Evolutionary conservation across 345 rosid species (phyloP).

Genomic region (Sonneratia alba): DNA sequence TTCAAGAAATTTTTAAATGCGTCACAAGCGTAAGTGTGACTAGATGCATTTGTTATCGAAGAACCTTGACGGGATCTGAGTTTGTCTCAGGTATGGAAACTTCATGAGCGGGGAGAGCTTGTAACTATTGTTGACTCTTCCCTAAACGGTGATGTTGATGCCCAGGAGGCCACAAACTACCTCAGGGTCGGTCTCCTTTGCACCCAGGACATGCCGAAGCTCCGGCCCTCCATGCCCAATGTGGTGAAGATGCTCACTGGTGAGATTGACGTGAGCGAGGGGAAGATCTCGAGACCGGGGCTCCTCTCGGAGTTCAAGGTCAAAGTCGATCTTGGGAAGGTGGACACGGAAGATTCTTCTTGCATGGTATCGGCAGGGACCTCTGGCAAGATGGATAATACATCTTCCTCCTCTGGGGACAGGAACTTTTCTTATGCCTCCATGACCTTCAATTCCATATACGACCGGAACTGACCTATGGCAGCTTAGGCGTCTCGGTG

Average conservation of each 20-base stretch:
- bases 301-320: conserved; percentile 29
- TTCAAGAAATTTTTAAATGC: too few relatives aligned
- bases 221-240: conserved; percentile 43
- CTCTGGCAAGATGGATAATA: neutral
- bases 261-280: conserved; percentile 23
- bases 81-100: conserved; percentile 33
- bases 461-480: conserved; percentile 20
- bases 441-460: conserved; percentile 56
- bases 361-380: conserved; percentile 4
- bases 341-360: neutral
- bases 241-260: conserved; percentile 39
- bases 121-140: conserved; percentile 23
- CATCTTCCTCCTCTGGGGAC: conserved; percentile 24
- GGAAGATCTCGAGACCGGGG: conserved; percentile 37
- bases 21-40: too few relatives aligned
- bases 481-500: too few relatives aligned
- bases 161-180: conserved; percentile 35
- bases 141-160: conserved; percentile 18
- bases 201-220: conserved; percentile 49
- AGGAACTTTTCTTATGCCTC: conserved; percentile 30
- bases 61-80: neutral
- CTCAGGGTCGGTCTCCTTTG: conserved; percentile 47
- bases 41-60: too few relatives aligned
- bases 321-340: conserved; percentile 7
- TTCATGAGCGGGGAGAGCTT: conserved; percentile 25